Conservation (phyloP, 2,329 filamentous ascomycete species). For the Dactylella cylindrospora region DNA sequence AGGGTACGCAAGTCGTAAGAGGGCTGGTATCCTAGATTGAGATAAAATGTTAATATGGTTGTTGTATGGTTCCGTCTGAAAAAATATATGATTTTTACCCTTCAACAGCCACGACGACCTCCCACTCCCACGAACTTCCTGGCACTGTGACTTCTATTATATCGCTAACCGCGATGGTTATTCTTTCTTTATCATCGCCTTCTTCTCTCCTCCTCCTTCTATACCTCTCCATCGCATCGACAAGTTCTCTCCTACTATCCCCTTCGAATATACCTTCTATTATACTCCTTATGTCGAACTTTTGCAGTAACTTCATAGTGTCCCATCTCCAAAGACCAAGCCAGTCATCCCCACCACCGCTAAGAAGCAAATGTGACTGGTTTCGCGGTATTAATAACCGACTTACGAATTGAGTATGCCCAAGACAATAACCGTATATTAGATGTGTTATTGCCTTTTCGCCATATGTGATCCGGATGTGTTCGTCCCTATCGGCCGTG, state of each 20-base stretch:
- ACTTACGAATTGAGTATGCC: constrained; percentile 82
- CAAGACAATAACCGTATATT: constrained; percentile 86
- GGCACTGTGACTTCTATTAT: constrained; percentile 22
- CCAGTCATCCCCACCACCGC: constrained; percentile 80
- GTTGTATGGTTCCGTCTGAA: not conserved
- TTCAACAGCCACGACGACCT: constrained; percentile 59
- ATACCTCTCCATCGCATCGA: constrained; percentile 49
- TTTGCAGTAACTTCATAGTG: constrained; percentile 59
- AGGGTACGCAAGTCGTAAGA: constrained; percentile 14
- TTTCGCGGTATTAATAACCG: constrained; percentile 66
- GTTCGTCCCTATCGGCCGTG: constrained; percentile 71
- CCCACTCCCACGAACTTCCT: constrained; percentile 52
- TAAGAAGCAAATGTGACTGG: constrained; percentile 68
- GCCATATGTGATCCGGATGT: constrained; percentile 81
- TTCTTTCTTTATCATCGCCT: constrained; percentile 46
- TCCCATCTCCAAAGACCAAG: constrained; percentile 83
- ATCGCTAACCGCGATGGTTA: constrained; percentile 28
- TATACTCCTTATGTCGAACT: constrained; percentile 58
- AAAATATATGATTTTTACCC: constrained; percentile 55
- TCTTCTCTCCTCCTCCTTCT: constrained; percentile 51
- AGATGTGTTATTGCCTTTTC: constrained; percentile 54
- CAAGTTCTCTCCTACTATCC: constrained; percentile 4
- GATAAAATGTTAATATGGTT: too few species aligned
- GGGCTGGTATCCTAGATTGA: constrained; percentile 11
- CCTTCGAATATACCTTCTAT: constrained; percentile 47